A percentile compares a stretch with the other conserved stretches of the same genome.
phyloP scores from a whole-genome alignment of 129 eudicot genomes.

The Artemisia argyi region DNA sequence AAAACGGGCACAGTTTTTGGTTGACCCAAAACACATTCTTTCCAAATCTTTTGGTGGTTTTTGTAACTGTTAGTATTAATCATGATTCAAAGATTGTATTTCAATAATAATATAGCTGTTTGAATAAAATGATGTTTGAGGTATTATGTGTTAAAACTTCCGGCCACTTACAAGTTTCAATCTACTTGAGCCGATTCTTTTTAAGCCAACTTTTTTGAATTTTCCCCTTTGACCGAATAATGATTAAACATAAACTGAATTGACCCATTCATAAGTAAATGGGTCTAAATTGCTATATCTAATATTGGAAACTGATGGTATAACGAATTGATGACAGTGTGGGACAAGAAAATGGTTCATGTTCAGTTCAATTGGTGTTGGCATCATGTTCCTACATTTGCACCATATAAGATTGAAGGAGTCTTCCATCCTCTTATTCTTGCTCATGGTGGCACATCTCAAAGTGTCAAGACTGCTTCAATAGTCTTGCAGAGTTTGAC shows the following conservation, averaged over 20 bases:
- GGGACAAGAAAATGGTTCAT: constrained; percentile 99
- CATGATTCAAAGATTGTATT: background rate
- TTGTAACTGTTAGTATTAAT: background rate
- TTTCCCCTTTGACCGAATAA: background rate
- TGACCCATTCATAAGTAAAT: background rate
- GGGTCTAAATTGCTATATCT: background rate
- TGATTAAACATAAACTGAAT: constrained; percentile 10
- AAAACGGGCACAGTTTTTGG: background rate
- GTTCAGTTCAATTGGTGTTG: constrained; percentile 93
- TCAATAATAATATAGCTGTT: background rate
- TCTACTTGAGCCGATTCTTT: background rate
- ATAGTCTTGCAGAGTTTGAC: constrained; percentile 94
- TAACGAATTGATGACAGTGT: constrained; percentile 53
- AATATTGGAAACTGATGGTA: background rate
- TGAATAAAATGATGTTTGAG: background rate
- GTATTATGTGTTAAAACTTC: background rate
- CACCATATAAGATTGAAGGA: constrained; percentile 85
- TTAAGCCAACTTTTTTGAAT: background rate
- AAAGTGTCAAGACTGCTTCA: constrained; percentile 86
- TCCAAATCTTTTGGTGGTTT: background rate
- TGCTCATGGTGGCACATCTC: constrained; percentile 71
- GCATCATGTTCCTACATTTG: constrained; percentile 94
- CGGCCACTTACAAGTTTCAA: background rate
- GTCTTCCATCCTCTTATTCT: constrained; percentile 81
- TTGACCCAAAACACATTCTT: background rate